These are phyloP conservation scores for Epichloe festucae DNA, from an alignment of 2,329 filamentous ascomycete genomes.

Conservation along the genomic window DNA sequence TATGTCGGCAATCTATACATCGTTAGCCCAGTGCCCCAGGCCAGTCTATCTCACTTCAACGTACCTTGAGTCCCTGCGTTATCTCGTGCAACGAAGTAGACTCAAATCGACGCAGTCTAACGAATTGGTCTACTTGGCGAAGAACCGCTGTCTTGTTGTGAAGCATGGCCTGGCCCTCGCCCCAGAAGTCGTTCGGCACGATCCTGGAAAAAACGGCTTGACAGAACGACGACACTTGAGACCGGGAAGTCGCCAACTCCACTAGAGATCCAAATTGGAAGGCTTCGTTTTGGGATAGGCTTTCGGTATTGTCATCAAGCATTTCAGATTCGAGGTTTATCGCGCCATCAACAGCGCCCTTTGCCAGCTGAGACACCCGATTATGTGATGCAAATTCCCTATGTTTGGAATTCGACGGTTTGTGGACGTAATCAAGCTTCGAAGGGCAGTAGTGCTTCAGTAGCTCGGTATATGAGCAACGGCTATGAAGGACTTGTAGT, in stretches of 20 bases:
- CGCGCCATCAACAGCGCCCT: background rate
- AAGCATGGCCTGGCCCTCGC: slow-evolving; percentile 34
- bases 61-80: slow-evolving; percentile 61
- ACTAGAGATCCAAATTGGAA: slow-evolving; percentile 34
- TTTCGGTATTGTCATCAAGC: background rate
- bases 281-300: background rate
- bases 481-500: slow-evolving; percentile 56
- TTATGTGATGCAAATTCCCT: background rate
- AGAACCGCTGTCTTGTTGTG: slow-evolving; percentile 53
- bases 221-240: slow-evolving; percentile 75
- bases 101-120: slow-evolving; percentile 70
- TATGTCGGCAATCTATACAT: slow-evolving; percentile 47
- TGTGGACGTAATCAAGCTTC: slow-evolving; percentile 12
- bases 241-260: slow-evolving; percentile 51
- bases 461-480: slow-evolving; percentile 69
- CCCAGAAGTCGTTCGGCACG: slow-evolving; percentile 67
- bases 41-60: background rate
- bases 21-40: background rate
- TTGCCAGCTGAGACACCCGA: background rate
- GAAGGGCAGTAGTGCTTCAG: slow-evolving; percentile 69
- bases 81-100: slow-evolving; percentile 67
- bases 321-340: background rate
- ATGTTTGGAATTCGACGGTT: background rate
- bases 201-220: slow-evolving; percentile 60
- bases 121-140: slow-evolving; percentile 61